phyloP scores from a whole-genome alignment of 2,329 filamentous ascomycete species.

The Coniochaeta prunicola region DNA sequence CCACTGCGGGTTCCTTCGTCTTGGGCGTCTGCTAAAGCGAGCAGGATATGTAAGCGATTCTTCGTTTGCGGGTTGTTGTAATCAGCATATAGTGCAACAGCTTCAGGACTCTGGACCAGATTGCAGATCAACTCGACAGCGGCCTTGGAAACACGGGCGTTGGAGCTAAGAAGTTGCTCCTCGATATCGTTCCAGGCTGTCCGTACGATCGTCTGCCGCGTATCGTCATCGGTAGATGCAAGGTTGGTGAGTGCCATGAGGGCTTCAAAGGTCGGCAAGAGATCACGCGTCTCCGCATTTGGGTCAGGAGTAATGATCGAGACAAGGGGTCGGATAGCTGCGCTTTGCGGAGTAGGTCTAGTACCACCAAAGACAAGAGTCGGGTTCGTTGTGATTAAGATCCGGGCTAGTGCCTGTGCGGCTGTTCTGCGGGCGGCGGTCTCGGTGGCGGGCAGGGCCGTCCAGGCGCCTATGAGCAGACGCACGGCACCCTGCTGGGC shows the following conservation, averaged over 20 bases:
- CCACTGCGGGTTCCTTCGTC: constrained; percentile 73
- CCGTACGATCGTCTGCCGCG: constrained; percentile 63
- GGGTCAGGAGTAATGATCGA: constrained; percentile 64
- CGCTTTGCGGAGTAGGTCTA: constrained; percentile 64
- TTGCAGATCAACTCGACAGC: constrained; percentile 90
- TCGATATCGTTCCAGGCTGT: constrained; percentile 70
- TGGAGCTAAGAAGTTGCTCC: constrained; percentile 72
- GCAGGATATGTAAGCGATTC: constrained; percentile 71
- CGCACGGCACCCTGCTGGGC: constrained; percentile 92
- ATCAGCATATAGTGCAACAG: constrained; percentile 63
- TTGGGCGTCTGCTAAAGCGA: constrained; percentile 82
- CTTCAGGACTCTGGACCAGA: constrained; percentile 63
- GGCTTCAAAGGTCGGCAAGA: constrained; percentile 84
- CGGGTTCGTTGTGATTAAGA: constrained; percentile 82
- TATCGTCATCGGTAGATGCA: constrained; percentile 67
- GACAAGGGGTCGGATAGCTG: constrained; percentile 75
- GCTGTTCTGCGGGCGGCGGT: constrained; percentile 46
- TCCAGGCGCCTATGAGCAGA: constrained; percentile 67
- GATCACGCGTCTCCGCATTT: constrained; percentile 57
- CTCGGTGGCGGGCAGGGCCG: constrained; percentile 49
- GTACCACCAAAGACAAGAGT: constrained; percentile 74
- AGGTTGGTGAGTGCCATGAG: constrained; percentile 92
- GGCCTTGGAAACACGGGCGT: constrained; percentile 71
- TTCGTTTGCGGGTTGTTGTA: constrained; percentile 54
- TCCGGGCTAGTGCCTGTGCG: constrained; percentile 74